A percentile compares a stretch with the other conserved stretches of the same genome.
These are phyloP conservation scores for Candida odintsovae DNA, from an alignment of 805 yeast genomes.

Conservation along the genomic window DNA sequence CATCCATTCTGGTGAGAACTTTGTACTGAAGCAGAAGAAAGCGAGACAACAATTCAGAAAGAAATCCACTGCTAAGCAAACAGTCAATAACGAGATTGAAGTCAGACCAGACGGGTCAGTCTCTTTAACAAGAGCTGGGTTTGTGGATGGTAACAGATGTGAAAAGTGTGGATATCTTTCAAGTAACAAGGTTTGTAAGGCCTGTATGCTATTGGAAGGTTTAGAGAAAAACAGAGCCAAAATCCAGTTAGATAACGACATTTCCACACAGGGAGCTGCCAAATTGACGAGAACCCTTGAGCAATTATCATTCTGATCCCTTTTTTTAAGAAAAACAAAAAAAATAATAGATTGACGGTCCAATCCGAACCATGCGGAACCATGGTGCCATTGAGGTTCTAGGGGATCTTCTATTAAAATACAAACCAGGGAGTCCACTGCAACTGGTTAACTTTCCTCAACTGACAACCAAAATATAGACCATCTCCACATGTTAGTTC, in stretches of 20 bases:
- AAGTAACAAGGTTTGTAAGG: conserved; percentile 85
- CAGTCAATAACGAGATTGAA: conserved; percentile 36
- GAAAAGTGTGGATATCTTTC: conserved; percentile 89
- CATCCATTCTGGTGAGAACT: conserved; percentile 87
- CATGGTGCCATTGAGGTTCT: too few relatives aligned
- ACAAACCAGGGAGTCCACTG: too few relatives aligned
- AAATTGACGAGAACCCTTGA: conserved; percentile 56
- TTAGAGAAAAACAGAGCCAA: conserved; percentile 72
- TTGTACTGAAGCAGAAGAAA: conserved; percentile 57
- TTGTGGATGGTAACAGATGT: conserved; percentile 69
- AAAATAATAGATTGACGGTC: too few relatives aligned
- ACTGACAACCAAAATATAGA: too few relatives aligned
- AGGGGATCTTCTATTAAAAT: too few relatives aligned
- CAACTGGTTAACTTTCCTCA: too few relatives aligned
- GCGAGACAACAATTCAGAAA: conserved; percentile 28
- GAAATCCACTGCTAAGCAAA: conserved; percentile 7
- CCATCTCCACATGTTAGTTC: too few relatives aligned
- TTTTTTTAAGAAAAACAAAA: too few relatives aligned
- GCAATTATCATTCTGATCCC: conserved; percentile 46
- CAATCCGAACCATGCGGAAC: too few relatives aligned
- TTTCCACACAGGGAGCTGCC: conserved; percentile 58
- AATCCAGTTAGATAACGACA: conserved; percentile 46
- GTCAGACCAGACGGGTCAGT: conserved; percentile 61
- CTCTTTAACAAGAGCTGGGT: conserved; percentile 31
- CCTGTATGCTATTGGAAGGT: conserved; percentile 83